Evolutionary conservation across 108 stramenopile species (phyloP).

Genomic region (Cyclotella atomus): DNA sequence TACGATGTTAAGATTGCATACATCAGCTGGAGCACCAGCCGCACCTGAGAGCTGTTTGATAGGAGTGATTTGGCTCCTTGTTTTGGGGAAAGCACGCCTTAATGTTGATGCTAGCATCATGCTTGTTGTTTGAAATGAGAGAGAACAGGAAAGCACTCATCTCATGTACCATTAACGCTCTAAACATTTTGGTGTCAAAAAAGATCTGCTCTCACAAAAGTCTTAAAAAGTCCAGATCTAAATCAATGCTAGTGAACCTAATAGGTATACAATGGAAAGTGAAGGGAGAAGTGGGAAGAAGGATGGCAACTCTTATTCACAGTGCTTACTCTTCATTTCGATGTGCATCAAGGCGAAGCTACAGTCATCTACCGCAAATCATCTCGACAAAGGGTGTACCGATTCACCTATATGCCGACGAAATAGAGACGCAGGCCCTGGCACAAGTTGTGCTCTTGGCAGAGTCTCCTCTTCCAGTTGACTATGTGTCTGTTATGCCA

Average conservation of each 20-base stretch:
- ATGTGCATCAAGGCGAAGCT: not conserved
- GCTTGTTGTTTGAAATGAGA: too few relatives aligned
- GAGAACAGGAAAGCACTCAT: too few relatives aligned
- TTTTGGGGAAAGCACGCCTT: not conserved
- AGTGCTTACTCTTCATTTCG: not conserved
- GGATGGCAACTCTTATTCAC: too few relatives aligned
- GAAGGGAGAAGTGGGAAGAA: too few relatives aligned
- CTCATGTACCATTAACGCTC: not conserved
- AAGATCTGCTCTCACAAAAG: too few relatives aligned
- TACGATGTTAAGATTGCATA: conserved; percentile 36
- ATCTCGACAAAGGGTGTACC: conserved; percentile 27
- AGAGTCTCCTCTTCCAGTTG: conserved; percentile 14
- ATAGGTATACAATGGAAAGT: too few relatives aligned
- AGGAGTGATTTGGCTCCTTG: too few relatives aligned
- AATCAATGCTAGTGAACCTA: too few relatives aligned
- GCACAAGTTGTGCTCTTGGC: conserved; percentile 19
- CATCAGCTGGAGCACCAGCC: conserved; percentile 31
- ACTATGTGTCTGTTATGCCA: conserved; percentile 32
- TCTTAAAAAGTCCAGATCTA: too few relatives aligned
- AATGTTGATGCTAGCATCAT: not conserved
- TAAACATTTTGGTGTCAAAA: not conserved
- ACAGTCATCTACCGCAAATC: not conserved
- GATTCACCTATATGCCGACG: conserved; percentile 17
- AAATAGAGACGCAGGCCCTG: conserved; percentile 24
- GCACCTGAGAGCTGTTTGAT: not conserved